These are phyloP conservation scores for Paramecium sexaurelia DNA, from an alignment of 73 alveolate genomes.

Conservation along the genomic window DNA sequence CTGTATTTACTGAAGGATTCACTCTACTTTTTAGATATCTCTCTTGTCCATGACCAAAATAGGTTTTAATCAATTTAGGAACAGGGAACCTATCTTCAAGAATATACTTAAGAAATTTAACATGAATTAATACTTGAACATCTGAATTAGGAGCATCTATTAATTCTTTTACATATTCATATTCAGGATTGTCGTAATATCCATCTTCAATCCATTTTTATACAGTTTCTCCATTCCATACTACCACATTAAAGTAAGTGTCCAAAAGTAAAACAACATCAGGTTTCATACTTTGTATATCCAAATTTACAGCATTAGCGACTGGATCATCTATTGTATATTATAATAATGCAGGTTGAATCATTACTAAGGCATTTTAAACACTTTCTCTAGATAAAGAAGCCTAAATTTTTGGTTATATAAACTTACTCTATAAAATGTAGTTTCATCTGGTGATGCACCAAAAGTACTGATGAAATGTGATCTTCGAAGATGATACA, in stretches of 20 bases:
- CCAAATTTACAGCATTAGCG: conserved; percentile 93
- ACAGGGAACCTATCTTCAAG: conserved; percentile 96
- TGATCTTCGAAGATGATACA: conserved; percentile 96
- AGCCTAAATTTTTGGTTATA: conserved; percentile 66
- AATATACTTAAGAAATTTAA: conserved; percentile 68
- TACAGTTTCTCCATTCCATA: conserved; percentile 97
- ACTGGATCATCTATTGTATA: conserved; percentile 87
- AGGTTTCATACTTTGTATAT: conserved; percentile 88
- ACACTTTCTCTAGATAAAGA: conserved; percentile 95
- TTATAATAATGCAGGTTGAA: conserved; percentile 97
- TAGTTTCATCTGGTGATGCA: conserved; percentile 97
- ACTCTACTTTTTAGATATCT: conserved; percentile 90
- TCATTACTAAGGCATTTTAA: conserved; percentile 98
- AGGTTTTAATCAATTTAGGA: conserved; percentile 89
- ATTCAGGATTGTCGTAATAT: conserved; percentile 89
- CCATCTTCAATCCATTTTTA: conserved; percentile 93
- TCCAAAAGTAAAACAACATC: conserved; percentile 93
- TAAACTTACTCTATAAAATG: conserved; percentile 80
- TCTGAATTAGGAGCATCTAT: conserved; percentile 94
- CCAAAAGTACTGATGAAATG: conserved; percentile 95
- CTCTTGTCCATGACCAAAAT: conserved; percentile 95
- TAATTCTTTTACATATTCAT: conserved; percentile 88
- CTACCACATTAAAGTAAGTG: conserved; percentile 94
- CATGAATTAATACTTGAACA: conserved; percentile 70
- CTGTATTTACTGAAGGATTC: conserved; percentile 85